Conservation (phyloP, 176 grass and related monocot species). For the Carex scoparia region DNA sequence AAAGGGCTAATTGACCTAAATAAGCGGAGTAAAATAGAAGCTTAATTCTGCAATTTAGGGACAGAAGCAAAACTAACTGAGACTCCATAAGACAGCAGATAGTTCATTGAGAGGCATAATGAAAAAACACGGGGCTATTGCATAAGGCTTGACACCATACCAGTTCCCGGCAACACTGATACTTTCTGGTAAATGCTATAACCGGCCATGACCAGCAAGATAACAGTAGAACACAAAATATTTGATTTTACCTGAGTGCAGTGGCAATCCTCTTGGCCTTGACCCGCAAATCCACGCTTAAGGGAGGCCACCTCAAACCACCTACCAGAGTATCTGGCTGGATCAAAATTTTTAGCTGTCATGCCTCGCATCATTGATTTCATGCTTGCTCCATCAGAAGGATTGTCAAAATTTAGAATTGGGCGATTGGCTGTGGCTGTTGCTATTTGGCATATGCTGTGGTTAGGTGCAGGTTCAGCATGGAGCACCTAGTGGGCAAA, state of each 20-base stretch:
- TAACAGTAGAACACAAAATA: not conserved
- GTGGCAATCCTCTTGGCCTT: constrained; percentile 90
- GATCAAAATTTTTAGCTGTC: constrained; percentile 87
- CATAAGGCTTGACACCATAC: not conserved
- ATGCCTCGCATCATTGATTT: constrained; percentile 71
- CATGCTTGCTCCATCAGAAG: constrained; percentile 29
- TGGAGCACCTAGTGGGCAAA: constrained; percentile 62
- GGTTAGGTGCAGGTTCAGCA: constrained; percentile 32
- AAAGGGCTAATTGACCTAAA: not conserved
- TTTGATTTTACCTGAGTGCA: constrained; percentile 63
- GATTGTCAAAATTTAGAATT: constrained; percentile 38
- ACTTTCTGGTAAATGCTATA: not conserved
- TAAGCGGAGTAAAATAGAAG: not conserved
- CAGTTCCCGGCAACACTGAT: not conserved
- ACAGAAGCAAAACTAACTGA: not conserved
- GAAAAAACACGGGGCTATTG: not conserved
- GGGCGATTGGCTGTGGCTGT: constrained; percentile 20
- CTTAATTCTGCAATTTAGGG: not conserved
- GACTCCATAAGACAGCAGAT: not conserved
- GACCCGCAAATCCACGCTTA: constrained; percentile 86
- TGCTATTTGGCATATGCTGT: constrained; percentile 56
- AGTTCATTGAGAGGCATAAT: not conserved
- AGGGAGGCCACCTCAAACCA: constrained; percentile 95
- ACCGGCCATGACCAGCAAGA: not conserved
- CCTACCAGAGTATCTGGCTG: constrained; percentile 82